Percentiles rank a stretch among this genome's conserved stretches.
Conservation (phyloP, 441 rosid genomes). For the Rhodomyrtus psidioides region DNA sequence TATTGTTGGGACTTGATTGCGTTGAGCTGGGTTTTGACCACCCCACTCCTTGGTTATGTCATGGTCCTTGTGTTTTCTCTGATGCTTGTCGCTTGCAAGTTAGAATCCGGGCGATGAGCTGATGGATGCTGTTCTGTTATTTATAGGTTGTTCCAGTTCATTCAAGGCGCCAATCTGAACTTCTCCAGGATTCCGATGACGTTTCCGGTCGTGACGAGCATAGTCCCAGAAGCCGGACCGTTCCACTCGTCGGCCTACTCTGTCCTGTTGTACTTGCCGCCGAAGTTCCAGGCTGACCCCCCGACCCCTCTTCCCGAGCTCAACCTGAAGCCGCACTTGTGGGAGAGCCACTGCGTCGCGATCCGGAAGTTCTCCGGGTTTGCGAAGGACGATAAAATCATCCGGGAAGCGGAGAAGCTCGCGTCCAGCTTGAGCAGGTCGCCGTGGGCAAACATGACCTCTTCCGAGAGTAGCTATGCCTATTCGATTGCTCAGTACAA, state of each 20-base stretch:
- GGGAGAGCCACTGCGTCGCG: slow-evolving; percentile 47
- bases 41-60: not conserved
- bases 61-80: not conserved
- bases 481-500: slow-evolving; percentile 65
- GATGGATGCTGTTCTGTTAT: not conserved
- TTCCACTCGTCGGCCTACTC: slow-evolving; percentile 44
- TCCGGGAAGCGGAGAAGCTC: slow-evolving; percentile 43
- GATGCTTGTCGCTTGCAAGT: not conserved
- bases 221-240: slow-evolving; percentile 62
- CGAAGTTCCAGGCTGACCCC: slow-evolving; percentile 47
- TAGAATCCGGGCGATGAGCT: not conserved
- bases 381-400: slow-evolving; percentile 37
- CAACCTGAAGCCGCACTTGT: slow-evolving; percentile 29
- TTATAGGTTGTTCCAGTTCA: slow-evolving; percentile 58
- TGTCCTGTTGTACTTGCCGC: slow-evolving; percentile 49
- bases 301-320: slow-evolving; percentile 52
- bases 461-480: slow-evolving; percentile 24
- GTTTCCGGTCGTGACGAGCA: slow-evolving; percentile 45
- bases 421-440: slow-evolving; percentile 53
- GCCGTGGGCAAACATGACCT: slow-evolving; percentile 39
- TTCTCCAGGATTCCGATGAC: slow-evolving; percentile 60
- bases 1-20: not conserved
- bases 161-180: slow-evolving; percentile 66
- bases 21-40: not conserved
- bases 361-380: slow-evolving; percentile 58